These are phyloP conservation scores for Cutaneotrichosporon arboriforme DNA, from an alignment of 1,284 basidiomycete genomes.

Conservation along the genomic window DNA sequence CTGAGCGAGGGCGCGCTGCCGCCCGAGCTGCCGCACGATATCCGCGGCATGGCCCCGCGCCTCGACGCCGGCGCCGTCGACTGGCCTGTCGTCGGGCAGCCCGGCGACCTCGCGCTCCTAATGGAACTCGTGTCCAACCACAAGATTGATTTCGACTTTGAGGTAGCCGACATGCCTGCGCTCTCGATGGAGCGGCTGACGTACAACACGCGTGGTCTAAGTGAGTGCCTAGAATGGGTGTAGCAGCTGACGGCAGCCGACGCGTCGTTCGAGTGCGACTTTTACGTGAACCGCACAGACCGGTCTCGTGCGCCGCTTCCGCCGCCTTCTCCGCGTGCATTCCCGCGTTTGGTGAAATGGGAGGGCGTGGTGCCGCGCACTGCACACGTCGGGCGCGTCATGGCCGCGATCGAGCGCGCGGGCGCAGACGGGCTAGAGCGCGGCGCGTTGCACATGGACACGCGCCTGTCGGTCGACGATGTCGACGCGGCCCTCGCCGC, in stretches of 20 bases:
- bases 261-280: slow-evolving; percentile 35
- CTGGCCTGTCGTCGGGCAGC: slow-evolving; percentile 32
- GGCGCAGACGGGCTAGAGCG: slow-evolving; percentile 23
- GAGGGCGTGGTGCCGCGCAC: neutral
- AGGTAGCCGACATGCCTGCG: slow-evolving; percentile 23
- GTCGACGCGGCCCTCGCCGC: slow-evolving; percentile 18
- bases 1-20: slow-evolving; percentile 55
- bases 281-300: slow-evolving; percentile 14
- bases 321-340: slow-evolving; percentile 3
- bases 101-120: slow-evolving; percentile 36
- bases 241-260: slow-evolving; percentile 26
- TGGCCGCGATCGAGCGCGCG: slow-evolving; percentile 16
- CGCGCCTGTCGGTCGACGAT: slow-evolving; percentile 2
- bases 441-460: slow-evolving; percentile 9
- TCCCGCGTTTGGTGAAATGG: slow-evolving; percentile 6
- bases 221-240: slow-evolving; percentile 15
- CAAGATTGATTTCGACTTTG: slow-evolving; percentile 32
- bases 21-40: slow-evolving; percentile 61
- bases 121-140: slow-evolving; percentile 36
- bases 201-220: slow-evolving; percentile 39
- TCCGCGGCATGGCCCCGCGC: slow-evolving; percentile 22
- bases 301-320: neutral
- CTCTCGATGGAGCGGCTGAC: slow-evolving; percentile 19
- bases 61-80: slow-evolving; percentile 44
- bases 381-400: slow-evolving; percentile 2